Evolutionary conservation across 495 filamentous ascomycete genomes (phyloP).

Genomic region (Hypoxylon crocopeplum): DNA sequence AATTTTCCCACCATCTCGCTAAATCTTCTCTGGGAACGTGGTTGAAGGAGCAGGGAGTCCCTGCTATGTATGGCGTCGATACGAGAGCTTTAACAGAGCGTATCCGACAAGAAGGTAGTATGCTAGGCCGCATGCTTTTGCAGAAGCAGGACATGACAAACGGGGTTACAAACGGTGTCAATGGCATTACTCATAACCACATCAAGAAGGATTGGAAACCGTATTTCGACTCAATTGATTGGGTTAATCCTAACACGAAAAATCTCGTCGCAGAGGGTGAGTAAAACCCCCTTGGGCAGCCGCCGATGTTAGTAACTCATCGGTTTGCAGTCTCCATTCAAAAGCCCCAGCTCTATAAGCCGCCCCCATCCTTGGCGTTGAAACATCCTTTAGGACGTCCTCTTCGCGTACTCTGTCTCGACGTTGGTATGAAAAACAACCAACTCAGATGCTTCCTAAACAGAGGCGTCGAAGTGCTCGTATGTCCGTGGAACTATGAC

Average conservation of each 20-base stretch:
- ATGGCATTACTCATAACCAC: slow-evolving; percentile 34
- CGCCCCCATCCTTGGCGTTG: slow-evolving; percentile 64
- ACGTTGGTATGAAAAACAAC: slow-evolving; percentile 97
- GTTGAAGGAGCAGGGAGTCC: slow-evolving; percentile 93
- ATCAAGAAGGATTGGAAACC: slow-evolving; percentile 63
- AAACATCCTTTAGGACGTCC: slow-evolving; percentile 87
- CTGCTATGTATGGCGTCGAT: slow-evolving; percentile 96
- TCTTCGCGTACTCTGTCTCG: slow-evolving; percentile 86
- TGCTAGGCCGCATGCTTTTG: slow-evolving; percentile 89
- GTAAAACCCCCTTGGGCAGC: slow-evolving; percentile 38
- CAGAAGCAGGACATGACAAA: slow-evolving; percentile 64
- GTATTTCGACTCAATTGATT: slow-evolving; percentile 76
- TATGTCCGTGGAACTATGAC: slow-evolving; percentile 95
- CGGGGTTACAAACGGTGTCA: slow-evolving; percentile 49
- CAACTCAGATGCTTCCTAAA: slow-evolving; percentile 90
- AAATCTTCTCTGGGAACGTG: slow-evolving; percentile 87
- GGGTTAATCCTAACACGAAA: slow-evolving; percentile 88
- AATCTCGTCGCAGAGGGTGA: slow-evolving; percentile 95
- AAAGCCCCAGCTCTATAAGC: slow-evolving; percentile 80
- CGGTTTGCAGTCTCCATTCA: slow-evolving; percentile 77
- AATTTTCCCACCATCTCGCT: slow-evolving; percentile 93
- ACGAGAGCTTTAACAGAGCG: slow-evolving; percentile 92
- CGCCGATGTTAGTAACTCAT: slow-evolving; percentile 36
- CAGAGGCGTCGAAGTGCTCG: slow-evolving; percentile 91
- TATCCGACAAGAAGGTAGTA: slow-evolving; percentile 91